A percentile compares a stretch with the other conserved stretches of the same genome.
These are phyloP conservation scores for Globisporangium takayamanum DNA, from an alignment of 352 stramenopile species.

Conservation along the genomic window DNA sequence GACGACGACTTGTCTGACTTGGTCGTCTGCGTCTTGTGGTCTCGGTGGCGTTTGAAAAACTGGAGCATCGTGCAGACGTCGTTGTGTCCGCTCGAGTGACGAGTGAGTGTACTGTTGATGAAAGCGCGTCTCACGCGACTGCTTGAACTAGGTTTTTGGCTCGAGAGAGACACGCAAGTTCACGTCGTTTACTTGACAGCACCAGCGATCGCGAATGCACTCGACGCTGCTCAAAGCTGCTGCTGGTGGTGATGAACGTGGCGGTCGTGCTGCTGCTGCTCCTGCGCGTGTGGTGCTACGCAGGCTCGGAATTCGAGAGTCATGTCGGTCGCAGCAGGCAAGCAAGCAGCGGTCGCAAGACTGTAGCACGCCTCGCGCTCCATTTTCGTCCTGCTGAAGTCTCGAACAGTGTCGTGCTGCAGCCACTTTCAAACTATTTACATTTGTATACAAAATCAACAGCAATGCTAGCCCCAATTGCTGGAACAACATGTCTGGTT, in stretches of 20 bases:
- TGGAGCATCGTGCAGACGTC: conserved; percentile 7
- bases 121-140: not conserved
- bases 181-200: too few species aligned
- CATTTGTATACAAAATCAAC: too few species aligned
- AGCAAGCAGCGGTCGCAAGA: not conserved
- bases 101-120: not conserved
- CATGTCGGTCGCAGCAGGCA: not conserved
- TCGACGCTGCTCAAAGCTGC: not conserved
- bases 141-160: too few species aligned
- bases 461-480: too few species aligned
- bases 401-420: too few species aligned
- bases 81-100: not conserved
- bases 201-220: too few species aligned
- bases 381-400: too few species aligned
- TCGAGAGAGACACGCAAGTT: too few species aligned
- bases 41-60: conserved; percentile 10
- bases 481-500: too few species aligned
- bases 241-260: not conserved
- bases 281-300: too few species aligned
- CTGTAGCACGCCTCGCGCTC: not conserved
- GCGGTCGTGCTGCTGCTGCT: too few species aligned
- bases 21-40: not conserved
- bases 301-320: not conserved
- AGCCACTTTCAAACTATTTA: not conserved
- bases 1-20: not conserved